Evolutionary conservation across 2,329 filamentous ascomycete genomes (phyloP).

Genomic region (Penicillium sp.): DNA sequence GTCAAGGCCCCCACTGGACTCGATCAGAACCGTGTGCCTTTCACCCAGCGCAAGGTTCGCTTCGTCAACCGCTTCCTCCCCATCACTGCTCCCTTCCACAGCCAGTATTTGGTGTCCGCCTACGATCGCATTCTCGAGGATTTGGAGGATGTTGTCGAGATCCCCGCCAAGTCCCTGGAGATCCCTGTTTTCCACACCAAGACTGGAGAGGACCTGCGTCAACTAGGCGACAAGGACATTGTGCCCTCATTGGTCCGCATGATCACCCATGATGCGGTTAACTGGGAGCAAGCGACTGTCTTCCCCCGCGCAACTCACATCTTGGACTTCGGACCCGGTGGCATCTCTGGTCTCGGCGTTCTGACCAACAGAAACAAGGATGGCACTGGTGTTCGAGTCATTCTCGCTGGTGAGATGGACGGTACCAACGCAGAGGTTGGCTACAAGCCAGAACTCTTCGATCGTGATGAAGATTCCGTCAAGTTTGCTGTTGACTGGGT

Average conservation of each 20-base stretch:
- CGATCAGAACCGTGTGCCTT: constrained; percentile 90
- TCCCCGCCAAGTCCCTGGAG: constrained; percentile 67
- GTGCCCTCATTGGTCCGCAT: constrained; percentile 83
- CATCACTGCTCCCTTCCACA: constrained; percentile 98
- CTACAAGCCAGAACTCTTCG: constrained; percentile 97
- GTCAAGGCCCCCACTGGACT: constrained; percentile 96
- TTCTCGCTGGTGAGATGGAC: constrained; percentile 88
- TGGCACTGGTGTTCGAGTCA: constrained; percentile 92
- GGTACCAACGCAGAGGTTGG: constrained; percentile 87
- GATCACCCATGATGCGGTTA: constrained; percentile 89
- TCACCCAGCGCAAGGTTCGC: constrained; percentile 91
- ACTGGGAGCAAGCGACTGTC: constrained; percentile 92
- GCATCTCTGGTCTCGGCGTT: constrained; percentile 91
- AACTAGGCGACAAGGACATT: constrained; percentile 68
- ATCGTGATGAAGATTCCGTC: constrained; percentile 91
- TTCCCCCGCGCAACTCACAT: constrained; percentile 92
- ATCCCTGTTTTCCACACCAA: constrained; percentile 90
- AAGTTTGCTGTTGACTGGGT: constrained; percentile 97
- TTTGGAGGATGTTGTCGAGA: constrained; percentile 74
- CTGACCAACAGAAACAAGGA: constrained; percentile 99
- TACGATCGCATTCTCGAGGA: constrained; percentile 81
- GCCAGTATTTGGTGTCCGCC: constrained; percentile 81
- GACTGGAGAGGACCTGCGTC: constrained; percentile 77
- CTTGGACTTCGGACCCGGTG: constrained; percentile 92
- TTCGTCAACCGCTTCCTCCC: constrained; percentile 97